These are phyloP conservation scores for Dothidotthia symphoricarpi DNA, from an alignment of 2,329 filamentous ascomycete genomes.

Conservation along the genomic window DNA sequence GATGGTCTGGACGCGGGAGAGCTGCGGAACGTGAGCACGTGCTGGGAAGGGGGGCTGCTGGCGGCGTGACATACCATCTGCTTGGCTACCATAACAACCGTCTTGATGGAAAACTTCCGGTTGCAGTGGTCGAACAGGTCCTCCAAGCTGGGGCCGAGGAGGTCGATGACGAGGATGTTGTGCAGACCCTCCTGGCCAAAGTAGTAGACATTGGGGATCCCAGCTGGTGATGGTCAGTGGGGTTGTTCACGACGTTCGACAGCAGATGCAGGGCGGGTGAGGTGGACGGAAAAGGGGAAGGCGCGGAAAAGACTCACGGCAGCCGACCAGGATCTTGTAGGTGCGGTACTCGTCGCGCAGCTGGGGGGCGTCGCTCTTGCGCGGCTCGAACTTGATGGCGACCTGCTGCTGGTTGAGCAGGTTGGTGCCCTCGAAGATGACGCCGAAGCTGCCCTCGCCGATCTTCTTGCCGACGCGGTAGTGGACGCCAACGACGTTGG, in stretches of 20 bases:
- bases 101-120: conserved; percentile 92
- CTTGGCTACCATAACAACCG: conserved; percentile 98
- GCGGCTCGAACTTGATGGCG: conserved; percentile 99
- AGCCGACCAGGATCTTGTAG: conserved; percentile 98
- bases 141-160: conserved; percentile 90
- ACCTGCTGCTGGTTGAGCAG: conserved; percentile 98
- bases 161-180: conserved; percentile 97
- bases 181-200: conserved; percentile 98
- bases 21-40: conserved; percentile 47
- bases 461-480: conserved; percentile 99
- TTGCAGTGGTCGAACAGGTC: conserved; percentile 98
- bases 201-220: conserved; percentile 99
- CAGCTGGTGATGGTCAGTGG: conserved; percentile 58
- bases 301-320: conserved; percentile 68
- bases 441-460: conserved; percentile 96
- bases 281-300: conserved; percentile 19
- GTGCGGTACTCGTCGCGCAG: conserved; percentile 97
- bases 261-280: not conserved
- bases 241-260: too few relatives aligned
- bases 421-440: conserved; percentile 98
- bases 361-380: conserved; percentile 97
- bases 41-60: not conserved
- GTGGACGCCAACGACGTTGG: conserved; percentile 97
- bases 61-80: conserved; percentile 75
- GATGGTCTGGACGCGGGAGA: conserved; percentile 88